A percentile compares a stretch with the other conserved stretches of the same genome.
These are phyloP conservation scores for Neophaeococcomyces aloes DNA, from an alignment of 2,329 filamentous ascomycete species.

Conservation along the genomic window DNA sequence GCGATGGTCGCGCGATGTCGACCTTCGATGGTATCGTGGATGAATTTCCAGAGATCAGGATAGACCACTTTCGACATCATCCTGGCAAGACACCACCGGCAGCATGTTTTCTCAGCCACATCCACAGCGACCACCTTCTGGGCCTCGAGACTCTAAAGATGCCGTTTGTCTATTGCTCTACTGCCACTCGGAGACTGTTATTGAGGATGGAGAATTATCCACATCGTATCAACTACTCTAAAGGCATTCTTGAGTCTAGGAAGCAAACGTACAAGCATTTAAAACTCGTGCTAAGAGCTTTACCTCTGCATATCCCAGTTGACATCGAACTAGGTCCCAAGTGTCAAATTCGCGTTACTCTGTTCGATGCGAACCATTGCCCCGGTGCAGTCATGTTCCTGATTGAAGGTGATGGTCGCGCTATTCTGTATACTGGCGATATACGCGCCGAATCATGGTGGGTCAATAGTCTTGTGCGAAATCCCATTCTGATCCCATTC, in stretches of 20 bases:
- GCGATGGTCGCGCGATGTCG: constrained; percentile 58
- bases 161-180: constrained; percentile 84
- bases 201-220: constrained; percentile 68
- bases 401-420: constrained; percentile 61
- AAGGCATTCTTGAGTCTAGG: constrained; percentile 63
- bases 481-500: constrained; percentile 67
- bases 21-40: constrained; percentile 61
- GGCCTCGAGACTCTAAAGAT: constrained; percentile 67
- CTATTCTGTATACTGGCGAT: constrained; percentile 81
- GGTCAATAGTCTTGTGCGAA: constrained; percentile 60
- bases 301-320: constrained; percentile 73
- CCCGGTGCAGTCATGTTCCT: constrained; percentile 86
- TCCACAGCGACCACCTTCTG: constrained; percentile 79
- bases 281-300: constrained; percentile 59
- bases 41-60: constrained; percentile 71
- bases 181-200: constrained; percentile 68
- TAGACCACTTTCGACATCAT: constrained; percentile 68
- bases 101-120: constrained; percentile 82
- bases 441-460: constrained; percentile 78
- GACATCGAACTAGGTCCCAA: constrained; percentile 61
- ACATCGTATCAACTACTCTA: constrained; percentile 70
- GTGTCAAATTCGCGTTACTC: constrained; percentile 62
- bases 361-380: constrained; percentile 89
- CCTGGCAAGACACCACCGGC: constrained; percentile 50
- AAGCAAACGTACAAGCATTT: constrained; percentile 69